These are phyloP conservation scores for Coemansia sp. DNA, from an alignment of 192 early-diverging fungal species.

Conservation along the genomic window DNA sequence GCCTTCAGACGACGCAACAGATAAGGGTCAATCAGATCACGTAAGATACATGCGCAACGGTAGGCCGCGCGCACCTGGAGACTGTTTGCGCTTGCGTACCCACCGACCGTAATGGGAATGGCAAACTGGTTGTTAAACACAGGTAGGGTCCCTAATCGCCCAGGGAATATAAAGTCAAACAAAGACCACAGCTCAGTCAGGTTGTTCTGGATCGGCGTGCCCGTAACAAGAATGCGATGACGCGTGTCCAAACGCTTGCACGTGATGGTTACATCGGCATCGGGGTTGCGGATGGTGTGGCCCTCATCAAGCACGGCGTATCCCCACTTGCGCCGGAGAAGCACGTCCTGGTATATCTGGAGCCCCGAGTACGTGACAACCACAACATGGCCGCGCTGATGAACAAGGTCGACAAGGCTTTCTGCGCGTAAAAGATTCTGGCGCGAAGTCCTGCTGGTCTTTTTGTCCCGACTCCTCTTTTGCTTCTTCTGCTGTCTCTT, in stretches of 20 bases:
- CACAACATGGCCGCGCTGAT: constrained; percentile 69
- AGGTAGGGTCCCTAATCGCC: constrained; percentile 62
- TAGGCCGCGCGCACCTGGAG: constrained; percentile 92
- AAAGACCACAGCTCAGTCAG: constrained; percentile 79
- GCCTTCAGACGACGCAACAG: constrained; percentile 87
- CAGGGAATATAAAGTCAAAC: constrained; percentile 80
- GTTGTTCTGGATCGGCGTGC: constrained; percentile 82
- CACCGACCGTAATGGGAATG: constrained; percentile 88
- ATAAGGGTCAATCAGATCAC: constrained; percentile 92
- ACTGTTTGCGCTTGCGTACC: constrained; percentile 88
- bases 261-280: constrained; percentile 76
- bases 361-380: constrained; percentile 87
- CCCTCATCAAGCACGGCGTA: constrained; percentile 94
- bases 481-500: constrained; percentile 21
- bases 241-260: constrained; percentile 73
- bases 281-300: constrained; percentile 95
- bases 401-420: constrained; percentile 33
- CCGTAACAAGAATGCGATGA: constrained; percentile 73
- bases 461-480: constrained; percentile 11
- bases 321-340: constrained; percentile 78
- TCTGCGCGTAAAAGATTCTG: constrained; percentile 29
- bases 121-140: constrained; percentile 76
- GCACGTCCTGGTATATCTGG: constrained; percentile 65
- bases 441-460: constrained; percentile 10
- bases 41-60: constrained; percentile 86